These are phyloP conservation scores for Ambrosia artemisiifolia DNA, from an alignment of 129 eudicot genomes.

Conservation along the genomic window DNA sequence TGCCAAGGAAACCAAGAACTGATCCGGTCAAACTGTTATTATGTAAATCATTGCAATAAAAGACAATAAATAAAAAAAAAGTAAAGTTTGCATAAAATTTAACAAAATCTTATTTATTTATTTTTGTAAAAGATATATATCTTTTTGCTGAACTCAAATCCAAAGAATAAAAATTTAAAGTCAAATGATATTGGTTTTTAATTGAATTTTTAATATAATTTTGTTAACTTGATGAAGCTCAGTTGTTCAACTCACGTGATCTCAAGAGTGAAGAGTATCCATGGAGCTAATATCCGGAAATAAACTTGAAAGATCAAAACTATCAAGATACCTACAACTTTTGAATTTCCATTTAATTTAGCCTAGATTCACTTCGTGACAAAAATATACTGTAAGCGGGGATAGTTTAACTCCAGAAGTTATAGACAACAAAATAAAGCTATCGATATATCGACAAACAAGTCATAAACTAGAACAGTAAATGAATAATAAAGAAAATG, in stretches of 20 bases:
- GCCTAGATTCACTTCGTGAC: no score
- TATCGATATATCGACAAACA: no score
- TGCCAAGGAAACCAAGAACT: slow-evolving; percentile 56
- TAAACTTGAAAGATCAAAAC: slow-evolving; percentile 47
- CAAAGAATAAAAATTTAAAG: no score
- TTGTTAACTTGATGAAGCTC: no score
- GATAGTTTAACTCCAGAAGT: no score
- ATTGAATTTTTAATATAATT: no score
- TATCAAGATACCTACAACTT: slow-evolving; percentile 40
- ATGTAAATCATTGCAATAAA: slow-evolving; percentile 47
- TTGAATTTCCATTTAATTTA: background rate
- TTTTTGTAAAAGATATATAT: background rate
- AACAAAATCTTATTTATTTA: no score
- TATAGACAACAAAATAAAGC: no score
- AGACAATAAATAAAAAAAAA: background rate
- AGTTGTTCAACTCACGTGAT: slow-evolving; percentile 43
- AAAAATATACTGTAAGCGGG: background rate
- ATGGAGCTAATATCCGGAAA: slow-evolving; percentile 72
- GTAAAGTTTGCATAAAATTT: background rate
- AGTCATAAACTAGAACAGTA: no score
- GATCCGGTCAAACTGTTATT: slow-evolving; percentile 53
- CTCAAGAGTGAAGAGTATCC: slow-evolving; percentile 51
- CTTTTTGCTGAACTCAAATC: background rate
- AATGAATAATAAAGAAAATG: no score
- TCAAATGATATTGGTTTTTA: no score